phyloP scores from a whole-genome alignment of 345 rosid species.

The Anastatica hierochuntica region DNA sequence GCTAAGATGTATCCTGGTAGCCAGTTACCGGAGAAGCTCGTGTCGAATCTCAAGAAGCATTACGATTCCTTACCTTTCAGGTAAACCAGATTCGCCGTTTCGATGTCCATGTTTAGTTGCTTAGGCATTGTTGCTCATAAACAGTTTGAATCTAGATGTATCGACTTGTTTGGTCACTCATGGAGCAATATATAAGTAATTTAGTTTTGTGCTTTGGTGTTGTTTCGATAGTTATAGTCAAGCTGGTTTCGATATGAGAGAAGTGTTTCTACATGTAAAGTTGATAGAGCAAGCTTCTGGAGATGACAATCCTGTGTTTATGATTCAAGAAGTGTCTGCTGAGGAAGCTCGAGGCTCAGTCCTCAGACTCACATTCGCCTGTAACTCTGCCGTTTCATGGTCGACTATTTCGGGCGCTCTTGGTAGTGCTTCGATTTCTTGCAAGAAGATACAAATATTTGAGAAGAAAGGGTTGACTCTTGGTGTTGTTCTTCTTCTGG shows the following conservation, averaged over 20 bases:
- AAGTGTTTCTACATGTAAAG: constrained; percentile 82
- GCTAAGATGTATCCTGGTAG: constrained; percentile 90
- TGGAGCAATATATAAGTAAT: constrained; percentile 1
- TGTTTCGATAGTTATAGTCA: constrained; percentile 62
- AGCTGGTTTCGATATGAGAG: constrained; percentile 90
- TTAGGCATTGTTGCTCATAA: neutral
- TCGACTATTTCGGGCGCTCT: constrained; percentile 70
- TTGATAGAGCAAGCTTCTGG: constrained; percentile 89
- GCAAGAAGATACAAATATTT: constrained; percentile 83
- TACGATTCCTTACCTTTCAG: constrained; percentile 94
- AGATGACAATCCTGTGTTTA: constrained; percentile 61
- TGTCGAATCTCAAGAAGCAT: constrained; percentile 83
- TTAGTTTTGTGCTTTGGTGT: constrained; percentile 4
- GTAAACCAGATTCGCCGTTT: constrained; percentile 22
- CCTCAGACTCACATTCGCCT: constrained; percentile 69
- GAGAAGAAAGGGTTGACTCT: constrained; percentile 90
- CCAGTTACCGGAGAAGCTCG: constrained; percentile 92
- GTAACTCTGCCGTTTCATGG: constrained; percentile 74
- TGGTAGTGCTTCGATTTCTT: constrained; percentile 63
- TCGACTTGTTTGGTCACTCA: neutral
- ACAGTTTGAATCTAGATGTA: constrained; percentile 2
- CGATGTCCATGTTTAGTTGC: neutral
- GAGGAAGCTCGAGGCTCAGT: constrained; percentile 48
- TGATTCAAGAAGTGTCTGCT: constrained; percentile 60
- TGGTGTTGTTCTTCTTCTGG: constrained; percentile 55